These are phyloP conservation scores for Fusarium pilosicola DNA, from an alignment of 2,329 filamentous ascomycete genomes.

Conservation along the genomic window DNA sequence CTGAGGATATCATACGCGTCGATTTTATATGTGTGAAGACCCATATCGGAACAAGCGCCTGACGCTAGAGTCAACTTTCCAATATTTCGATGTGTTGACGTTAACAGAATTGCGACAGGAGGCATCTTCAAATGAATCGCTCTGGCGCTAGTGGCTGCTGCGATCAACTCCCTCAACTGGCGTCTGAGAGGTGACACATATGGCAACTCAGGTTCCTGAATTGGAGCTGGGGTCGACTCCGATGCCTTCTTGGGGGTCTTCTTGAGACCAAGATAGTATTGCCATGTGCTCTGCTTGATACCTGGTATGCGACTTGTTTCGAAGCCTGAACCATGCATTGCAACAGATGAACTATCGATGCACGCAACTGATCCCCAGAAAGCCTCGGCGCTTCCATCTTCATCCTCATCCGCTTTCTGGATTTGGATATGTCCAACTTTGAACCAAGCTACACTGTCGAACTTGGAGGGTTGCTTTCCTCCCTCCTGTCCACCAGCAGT, in stretches of 20 bases:
- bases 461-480: slow-evolving; percentile 46
- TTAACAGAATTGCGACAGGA: slow-evolving; percentile 85
- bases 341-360: slow-evolving; percentile 86
- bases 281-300: slow-evolving; percentile 81
- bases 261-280: slow-evolving; percentile 86
- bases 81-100: slow-evolving; percentile 92
- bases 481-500: slow-evolving; percentile 53
- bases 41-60: slow-evolving; percentile 85
- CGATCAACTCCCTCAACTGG: slow-evolving; percentile 83
- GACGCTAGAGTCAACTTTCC: slow-evolving; percentile 85
- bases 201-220: slow-evolving; percentile 58
- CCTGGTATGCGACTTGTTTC: slow-evolving; percentile 84
- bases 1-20: slow-evolving; percentile 94
- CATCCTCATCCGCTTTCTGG: slow-evolving; percentile 62
- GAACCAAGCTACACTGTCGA: slow-evolving; percentile 87
- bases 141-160: slow-evolving; percentile 86
- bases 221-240: slow-evolving; percentile 52
- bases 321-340: slow-evolving; percentile 91
- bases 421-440: slow-evolving; percentile 79
- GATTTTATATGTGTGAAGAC: slow-evolving; percentile 87
- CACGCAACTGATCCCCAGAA: slow-evolving; percentile 87
- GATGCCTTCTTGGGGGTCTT: slow-evolving; percentile 63
- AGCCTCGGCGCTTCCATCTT: slow-evolving; percentile 71
- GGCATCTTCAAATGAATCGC: slow-evolving; percentile 89
- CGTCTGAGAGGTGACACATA: slow-evolving; percentile 71